phyloP scores from a whole-genome alignment of 2,329 filamentous ascomycete genomes.

The Phyllosticta paracitricarpa region DNA sequence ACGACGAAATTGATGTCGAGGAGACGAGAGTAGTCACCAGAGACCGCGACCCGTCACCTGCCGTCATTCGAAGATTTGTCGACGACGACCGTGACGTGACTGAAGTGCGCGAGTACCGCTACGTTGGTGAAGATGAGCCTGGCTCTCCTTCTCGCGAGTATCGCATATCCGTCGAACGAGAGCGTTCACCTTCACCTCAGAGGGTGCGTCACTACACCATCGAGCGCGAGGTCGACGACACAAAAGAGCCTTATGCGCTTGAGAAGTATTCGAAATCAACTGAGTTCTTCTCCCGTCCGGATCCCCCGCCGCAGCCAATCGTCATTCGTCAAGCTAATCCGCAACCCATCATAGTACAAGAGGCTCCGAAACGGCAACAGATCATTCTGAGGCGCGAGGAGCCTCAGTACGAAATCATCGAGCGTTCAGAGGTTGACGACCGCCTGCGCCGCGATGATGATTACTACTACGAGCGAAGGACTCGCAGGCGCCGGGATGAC shows the following conservation, averaged over 20 bases:
- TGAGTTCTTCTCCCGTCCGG: slow-evolving; percentile 41
- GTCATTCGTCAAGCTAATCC: slow-evolving; percentile 41
- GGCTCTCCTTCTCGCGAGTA: slow-evolving; percentile 37
- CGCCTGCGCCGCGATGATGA: slow-evolving; percentile 44
- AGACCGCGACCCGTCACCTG: slow-evolving; percentile 9
- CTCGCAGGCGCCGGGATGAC: slow-evolving; percentile 38
- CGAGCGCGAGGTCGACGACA: slow-evolving; percentile 35
- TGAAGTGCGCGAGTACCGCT: slow-evolving; percentile 29
- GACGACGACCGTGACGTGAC: slow-evolving; percentile 14
- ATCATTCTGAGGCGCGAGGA: slow-evolving; percentile 43
- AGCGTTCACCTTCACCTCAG: slow-evolving; percentile 36
- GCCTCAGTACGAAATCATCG: slow-evolving; percentile 50
- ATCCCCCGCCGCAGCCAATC: slow-evolving; percentile 32
- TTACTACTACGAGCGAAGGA: slow-evolving; percentile 53
- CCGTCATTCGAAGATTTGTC: slow-evolving; percentile 1
- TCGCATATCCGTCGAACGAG: slow-evolving; percentile 34
- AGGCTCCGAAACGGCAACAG: slow-evolving; percentile 36
- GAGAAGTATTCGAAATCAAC: slow-evolving; percentile 44
- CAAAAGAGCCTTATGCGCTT: slow-evolving; percentile 32
- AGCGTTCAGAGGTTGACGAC: slow-evolving; percentile 47
- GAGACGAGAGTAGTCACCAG: slow-evolving; percentile 39
- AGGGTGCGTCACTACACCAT: slow-evolving; percentile 23
- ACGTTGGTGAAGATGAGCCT: slow-evolving; percentile 23
- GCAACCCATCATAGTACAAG: slow-evolving; percentile 46
- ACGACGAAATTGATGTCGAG: slow-evolving; percentile 33